Evolutionary conservation across 345 rosid species (phyloP).

Genomic region (Microcos paniculata): DNA sequence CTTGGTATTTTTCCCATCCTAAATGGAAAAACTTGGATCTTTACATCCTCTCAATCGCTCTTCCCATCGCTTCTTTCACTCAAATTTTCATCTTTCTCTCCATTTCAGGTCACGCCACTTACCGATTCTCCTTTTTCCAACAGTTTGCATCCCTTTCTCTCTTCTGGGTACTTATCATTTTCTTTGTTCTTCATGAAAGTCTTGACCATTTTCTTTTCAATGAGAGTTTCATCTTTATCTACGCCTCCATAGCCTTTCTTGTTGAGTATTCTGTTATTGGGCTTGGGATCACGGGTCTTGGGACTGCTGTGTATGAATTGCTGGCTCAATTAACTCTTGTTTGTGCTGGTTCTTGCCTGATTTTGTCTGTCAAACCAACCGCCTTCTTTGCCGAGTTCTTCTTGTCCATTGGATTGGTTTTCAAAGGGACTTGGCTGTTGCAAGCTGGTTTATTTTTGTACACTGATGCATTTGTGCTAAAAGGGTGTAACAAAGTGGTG

Average conservation of each 20-base stretch:
- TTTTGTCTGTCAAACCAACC: constrained; percentile 44
- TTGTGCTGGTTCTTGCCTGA: constrained; percentile 51
- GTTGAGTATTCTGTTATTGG: constrained; percentile 41
- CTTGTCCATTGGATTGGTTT: constrained; percentile 46
- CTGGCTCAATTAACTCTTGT: constrained; percentile 39
- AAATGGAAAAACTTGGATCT: constrained; percentile 50
- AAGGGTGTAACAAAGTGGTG: constrained; percentile 41
- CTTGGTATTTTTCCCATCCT: constrained; percentile 48
- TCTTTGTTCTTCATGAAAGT: constrained; percentile 35
- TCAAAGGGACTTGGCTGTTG: constrained; percentile 54
- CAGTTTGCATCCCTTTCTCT: constrained; percentile 38
- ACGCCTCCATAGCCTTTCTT: constrained; percentile 40
- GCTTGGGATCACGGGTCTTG: constrained; percentile 38
- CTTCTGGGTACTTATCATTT: constrained; percentile 43
- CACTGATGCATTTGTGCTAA: constrained; percentile 41
- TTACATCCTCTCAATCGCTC: constrained; percentile 45
- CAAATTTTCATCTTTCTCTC: constrained; percentile 46
- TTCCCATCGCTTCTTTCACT: constrained; percentile 54
- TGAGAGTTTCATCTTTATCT: constrained; percentile 32
- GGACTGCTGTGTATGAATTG: constrained; percentile 35
- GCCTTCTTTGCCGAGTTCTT: constrained; percentile 52
- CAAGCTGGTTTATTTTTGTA: constrained; percentile 52
- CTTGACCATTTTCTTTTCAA: constrained; percentile 25
- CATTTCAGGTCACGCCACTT: constrained; percentile 42
- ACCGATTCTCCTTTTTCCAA: constrained; percentile 47